Conservation (phyloP, 805 yeast species). For the Candida alai region DNA sequence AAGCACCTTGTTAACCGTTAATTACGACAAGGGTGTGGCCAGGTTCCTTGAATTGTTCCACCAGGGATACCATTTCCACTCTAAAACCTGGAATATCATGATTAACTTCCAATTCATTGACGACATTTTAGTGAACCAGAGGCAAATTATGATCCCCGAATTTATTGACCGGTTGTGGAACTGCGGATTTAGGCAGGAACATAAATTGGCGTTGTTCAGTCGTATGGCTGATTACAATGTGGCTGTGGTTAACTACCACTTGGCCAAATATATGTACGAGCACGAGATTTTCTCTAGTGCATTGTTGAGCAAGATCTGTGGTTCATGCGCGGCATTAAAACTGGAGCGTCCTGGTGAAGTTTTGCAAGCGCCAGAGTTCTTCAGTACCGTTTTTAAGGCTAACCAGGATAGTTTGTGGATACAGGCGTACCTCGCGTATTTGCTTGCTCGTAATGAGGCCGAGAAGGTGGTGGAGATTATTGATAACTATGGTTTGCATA, state of each 20-base stretch:
- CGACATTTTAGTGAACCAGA: constrained; percentile 16
- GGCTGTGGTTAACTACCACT: constrained; percentile 16
- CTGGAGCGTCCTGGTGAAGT: constrained; percentile 1
- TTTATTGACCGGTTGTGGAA: constrained; percentile 21
- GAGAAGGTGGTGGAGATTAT: constrained; percentile 8
- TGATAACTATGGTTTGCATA: constrained; percentile 7
- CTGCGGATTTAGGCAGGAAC: constrained; percentile 13
- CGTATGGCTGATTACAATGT: constrained; percentile 3
- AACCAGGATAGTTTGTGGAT: constrained; percentile 18
- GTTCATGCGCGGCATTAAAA: not conserved
- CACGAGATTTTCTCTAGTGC: constrained; percentile 5
- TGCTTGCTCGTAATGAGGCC: constrained; percentile 6
- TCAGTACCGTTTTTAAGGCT: constrained; percentile 13
- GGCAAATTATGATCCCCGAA: constrained; percentile 14
- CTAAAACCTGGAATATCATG: constrained; percentile 29
- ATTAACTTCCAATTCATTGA: constrained; percentile 25
- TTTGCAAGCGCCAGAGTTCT: constrained; percentile 8
- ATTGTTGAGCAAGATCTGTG: constrained; percentile 10
- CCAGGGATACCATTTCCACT: constrained; percentile 29
- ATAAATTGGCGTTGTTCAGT: not conserved
- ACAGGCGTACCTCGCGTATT: constrained; percentile 12
- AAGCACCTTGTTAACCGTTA: constrained; percentile 23
- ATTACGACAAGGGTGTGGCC: constrained; percentile 21
- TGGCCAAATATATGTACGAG: constrained; percentile 14
- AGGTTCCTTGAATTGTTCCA: constrained; percentile 25